These are phyloP conservation scores for Tetrapyrgos nigripes DNA, from an alignment of 1,284 basidiomycete genomes.

Conservation along the genomic window DNA sequence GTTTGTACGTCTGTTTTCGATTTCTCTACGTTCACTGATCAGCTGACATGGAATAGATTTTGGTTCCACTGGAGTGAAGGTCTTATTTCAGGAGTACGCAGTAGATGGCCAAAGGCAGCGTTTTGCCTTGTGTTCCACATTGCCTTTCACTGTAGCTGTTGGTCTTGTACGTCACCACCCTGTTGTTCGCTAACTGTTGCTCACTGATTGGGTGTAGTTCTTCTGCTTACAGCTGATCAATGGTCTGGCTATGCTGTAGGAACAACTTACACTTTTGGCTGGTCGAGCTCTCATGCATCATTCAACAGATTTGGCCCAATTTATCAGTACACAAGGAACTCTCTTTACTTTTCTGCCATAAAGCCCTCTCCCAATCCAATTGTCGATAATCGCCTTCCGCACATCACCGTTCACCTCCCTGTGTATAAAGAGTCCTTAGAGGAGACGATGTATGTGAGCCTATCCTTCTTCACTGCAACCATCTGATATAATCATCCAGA, in stretches of 20 bases:
- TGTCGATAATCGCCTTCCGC: slow-evolving; percentile 72
- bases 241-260: slow-evolving; percentile 43
- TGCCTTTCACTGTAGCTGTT: not conserved
- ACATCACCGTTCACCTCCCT: slow-evolving; percentile 82
- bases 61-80: not conserved
- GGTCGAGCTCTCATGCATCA: slow-evolving; percentile 6
- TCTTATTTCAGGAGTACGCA: not conserved
- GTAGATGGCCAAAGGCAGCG: not conserved
- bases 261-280: not conserved
- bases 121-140: not conserved
- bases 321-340: slow-evolving; percentile 78
- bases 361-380: slow-evolving; percentile 66
- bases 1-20: slow-evolving; percentile 52
- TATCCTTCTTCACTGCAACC: not conserved
- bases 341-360: slow-evolving; percentile 75
- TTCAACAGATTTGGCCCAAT: slow-evolving; percentile 68
- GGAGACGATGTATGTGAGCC: slow-evolving; percentile 61
- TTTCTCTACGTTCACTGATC: not conserved
- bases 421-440: slow-evolving; percentile 83
- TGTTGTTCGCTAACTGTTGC: not conserved
- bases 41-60: slow-evolving; percentile 53
- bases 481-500: slow-evolving; percentile 36
- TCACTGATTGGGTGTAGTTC: not conserved
- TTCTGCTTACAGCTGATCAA: not conserved
- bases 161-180: not conserved